Evolutionary conservation across 768 basidiomycete species (phyloP).

Genomic region (Dentipellis sp.): DNA sequence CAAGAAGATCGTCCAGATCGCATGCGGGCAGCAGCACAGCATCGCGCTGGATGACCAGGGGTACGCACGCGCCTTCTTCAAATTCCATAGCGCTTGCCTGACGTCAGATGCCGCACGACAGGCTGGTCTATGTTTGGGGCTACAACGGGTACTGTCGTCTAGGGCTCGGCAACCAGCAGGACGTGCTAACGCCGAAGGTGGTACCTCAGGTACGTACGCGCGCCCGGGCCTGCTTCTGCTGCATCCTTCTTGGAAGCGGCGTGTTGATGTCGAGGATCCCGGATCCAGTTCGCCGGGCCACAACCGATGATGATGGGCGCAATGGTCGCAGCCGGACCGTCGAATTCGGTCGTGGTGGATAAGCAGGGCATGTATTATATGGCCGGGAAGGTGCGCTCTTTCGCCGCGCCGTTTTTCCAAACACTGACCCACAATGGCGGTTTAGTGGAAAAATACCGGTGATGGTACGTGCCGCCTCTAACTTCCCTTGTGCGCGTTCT

Average conservation of each 20-base stretch:
- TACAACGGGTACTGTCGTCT: conserved; percentile 89
- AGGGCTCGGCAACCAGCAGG: conserved; percentile 81
- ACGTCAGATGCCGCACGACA: conserved; percentile 21
- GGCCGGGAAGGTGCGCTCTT: conserved; percentile 57
- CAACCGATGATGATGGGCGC: conserved; percentile 53
- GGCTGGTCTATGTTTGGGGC: conserved; percentile 78
- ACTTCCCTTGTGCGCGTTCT: neutral
- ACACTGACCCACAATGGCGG: conserved; percentile 2
- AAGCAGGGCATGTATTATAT: conserved; percentile 82
- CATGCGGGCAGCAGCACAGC: conserved; percentile 82
- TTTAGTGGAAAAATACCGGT: conserved; percentile 88
- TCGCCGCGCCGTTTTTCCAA: neutral
- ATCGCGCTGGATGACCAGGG: conserved; percentile 74
- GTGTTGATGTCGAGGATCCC: neutral
- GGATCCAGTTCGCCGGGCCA: conserved; percentile 59
- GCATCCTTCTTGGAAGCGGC: neutral
- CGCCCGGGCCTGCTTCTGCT: neutral
- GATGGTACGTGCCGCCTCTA: conserved; percentile 46
- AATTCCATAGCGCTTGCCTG: neutral
- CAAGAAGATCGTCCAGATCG: conserved; percentile 72
- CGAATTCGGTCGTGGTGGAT: conserved; percentile 79
- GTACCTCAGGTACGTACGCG: conserved; percentile 66
- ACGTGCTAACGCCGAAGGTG: conserved; percentile 68
- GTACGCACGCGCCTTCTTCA: conserved; percentile 25
- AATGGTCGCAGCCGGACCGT: conserved; percentile 67